Evolutionary conservation across 169 alveolate genomes (phyloP).

Genomic region (Eimeria necatrix): DNA sequence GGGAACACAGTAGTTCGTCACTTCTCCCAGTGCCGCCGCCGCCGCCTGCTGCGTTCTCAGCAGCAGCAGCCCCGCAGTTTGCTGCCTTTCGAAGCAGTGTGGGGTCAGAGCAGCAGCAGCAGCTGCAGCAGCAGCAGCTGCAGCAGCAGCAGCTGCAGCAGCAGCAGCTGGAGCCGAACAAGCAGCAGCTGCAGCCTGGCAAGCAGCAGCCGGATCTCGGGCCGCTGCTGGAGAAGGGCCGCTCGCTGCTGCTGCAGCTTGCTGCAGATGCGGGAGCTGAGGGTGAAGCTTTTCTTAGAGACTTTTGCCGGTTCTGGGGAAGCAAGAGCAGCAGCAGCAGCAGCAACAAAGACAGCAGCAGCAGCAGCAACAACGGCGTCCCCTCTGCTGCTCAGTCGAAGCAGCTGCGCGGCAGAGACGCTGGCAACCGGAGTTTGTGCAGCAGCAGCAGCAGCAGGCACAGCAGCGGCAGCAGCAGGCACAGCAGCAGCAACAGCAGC

Average conservation of each 20-base stretch:
- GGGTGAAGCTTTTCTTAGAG: slow-evolving; percentile 12
- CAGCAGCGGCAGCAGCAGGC: no score
- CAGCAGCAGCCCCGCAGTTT: slow-evolving; percentile 23
- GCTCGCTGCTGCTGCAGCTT: neutral
- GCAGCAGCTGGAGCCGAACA: no score
- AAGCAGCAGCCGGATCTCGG: neutral
- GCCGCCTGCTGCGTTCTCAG: neutral
- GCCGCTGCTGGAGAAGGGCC: neutral
- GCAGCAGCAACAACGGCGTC: neutral
- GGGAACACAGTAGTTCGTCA: neutral
- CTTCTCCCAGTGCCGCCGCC: slow-evolving; percentile 9
- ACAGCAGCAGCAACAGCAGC: no score
- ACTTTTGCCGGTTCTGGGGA: neutral
- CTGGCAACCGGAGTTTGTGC: no score
- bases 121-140: neutral
- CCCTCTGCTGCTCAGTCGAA: no score
- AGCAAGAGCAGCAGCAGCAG: slow-evolving; percentile 3
- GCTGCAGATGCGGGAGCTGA: slow-evolving; percentile 10
- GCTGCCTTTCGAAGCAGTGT: no score
- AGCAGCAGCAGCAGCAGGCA: no score
- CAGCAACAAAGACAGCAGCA: neutral
- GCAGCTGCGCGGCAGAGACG: no score
- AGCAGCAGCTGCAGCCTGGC: no score
- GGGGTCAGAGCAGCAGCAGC: neutral
- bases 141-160: slow-evolving; percentile 39